Evolutionary conservation across 1,139 yeast genomes (phyloP).

Genomic region (Casaregolazyma lundiana): DNA sequence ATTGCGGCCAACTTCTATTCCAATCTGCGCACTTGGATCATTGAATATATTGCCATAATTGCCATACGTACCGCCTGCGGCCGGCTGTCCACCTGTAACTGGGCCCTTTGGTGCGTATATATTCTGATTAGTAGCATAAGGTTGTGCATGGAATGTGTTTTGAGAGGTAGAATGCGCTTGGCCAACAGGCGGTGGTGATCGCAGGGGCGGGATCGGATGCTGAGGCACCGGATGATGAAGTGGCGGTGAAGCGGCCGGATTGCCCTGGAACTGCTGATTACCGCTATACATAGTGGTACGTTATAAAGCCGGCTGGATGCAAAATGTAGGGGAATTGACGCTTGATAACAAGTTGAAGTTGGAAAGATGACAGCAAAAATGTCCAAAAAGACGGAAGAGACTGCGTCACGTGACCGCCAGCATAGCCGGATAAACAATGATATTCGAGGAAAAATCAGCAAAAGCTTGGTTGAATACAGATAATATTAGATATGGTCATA

Average conservation of each 20-base stretch:
- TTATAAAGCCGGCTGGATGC: background rate
- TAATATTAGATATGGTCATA: background rate
- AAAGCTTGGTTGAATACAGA: too few relatives aligned
- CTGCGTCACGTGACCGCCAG: background rate
- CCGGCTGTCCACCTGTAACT: constrained; percentile 10
- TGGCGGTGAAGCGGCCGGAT: constrained; percentile 31
- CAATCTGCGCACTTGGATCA: constrained; percentile 81
- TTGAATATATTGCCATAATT: constrained; percentile 46
- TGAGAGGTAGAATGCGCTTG: constrained; percentile 14
- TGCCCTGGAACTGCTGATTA: constrained; percentile 4
- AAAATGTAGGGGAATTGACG: background rate
- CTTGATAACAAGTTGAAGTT: background rate
- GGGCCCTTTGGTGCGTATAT: constrained; percentile 12
- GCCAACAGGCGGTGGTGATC: constrained; percentile 34
- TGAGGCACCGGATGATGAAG: constrained; percentile 45
- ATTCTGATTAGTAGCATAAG: constrained; percentile 11
- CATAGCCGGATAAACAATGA: too few relatives aligned
- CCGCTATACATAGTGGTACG: background rate
- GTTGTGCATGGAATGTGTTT: constrained; percentile 4
- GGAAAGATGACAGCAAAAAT: background rate
- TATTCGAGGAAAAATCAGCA: too few relatives aligned
- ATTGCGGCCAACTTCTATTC: constrained; percentile 81
- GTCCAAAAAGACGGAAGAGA: background rate
- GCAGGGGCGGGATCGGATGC: constrained; percentile 40
- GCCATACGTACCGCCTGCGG: constrained; percentile 14